Evolutionary conservation across 352 stramenopile genomes (phyloP), one percentile per base, ranked within the genome.

Genomic region (Phytopythium chamaehyphon): DNA sequence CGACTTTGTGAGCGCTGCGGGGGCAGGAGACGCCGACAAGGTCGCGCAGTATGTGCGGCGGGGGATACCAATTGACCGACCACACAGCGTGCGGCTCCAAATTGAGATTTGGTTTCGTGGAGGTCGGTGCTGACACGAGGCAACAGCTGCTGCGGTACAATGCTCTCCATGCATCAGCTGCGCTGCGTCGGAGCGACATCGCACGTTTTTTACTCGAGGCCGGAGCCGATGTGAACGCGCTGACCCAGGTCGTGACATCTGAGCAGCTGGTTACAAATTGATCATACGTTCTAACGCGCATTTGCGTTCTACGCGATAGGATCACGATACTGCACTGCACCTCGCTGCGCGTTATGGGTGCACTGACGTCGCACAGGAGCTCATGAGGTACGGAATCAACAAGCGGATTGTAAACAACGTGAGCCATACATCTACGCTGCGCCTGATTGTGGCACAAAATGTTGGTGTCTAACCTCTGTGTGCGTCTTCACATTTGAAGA

Each of bases 1-100:
- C 31, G 74, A 86, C 56, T 83, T 86, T 55, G 69, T 86, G 16
- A 59, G 78, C 40, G 66, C 71, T 9, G 71, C 69, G 2, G 62
- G 69, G 11, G 46, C 46, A 19, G 74, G 74, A 4, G 51, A 83
- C 21, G 22, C 73, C 3, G 36, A 54, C 4, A 78, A 72, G 51
- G 64, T 86, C 11, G 74, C 80, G 15, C 61, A 73, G 18, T 86
- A 73, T 44, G 64, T 83, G 26, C 71, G 74, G 18, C 59, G 66
- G 7, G 74, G 71, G n/a, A 61, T 86, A 26, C 74, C 74, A 0
- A 68, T 86, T 44, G 70, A 86, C 37, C 55, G 64, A 19, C 68
- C 65, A 16, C 71, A 86, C 57, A 86, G 69, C n/a, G 71, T 83
- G 49, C 14, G 54, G 16, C n/a, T n/a, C n/a, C 31, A 22, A 12